These are phyloP conservation scores for Tylopilus sp. DNA, from an alignment of 768 basidiomycete genomes.

Conservation along the genomic window DNA sequence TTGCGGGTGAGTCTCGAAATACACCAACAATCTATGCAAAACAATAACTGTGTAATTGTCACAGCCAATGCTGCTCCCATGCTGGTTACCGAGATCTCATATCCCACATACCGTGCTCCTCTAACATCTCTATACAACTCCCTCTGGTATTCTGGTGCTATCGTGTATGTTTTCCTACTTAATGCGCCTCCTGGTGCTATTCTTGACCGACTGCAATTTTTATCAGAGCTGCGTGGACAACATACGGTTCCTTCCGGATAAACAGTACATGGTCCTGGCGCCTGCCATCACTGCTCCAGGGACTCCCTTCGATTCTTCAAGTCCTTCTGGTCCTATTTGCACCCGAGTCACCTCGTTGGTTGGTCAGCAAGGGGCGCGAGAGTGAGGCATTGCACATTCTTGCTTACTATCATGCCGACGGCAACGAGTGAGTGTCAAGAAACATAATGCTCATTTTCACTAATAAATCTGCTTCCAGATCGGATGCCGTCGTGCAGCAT, in stretches of 20 bases:
- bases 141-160: slow-evolving; percentile 83
- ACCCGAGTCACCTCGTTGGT: slow-evolving; percentile 84
- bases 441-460: neutral
- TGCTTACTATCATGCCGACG: slow-evolving; percentile 82
- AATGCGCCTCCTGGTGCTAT: neutral
- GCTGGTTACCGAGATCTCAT: slow-evolving; percentile 82
- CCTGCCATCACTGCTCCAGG: slow-evolving; percentile 72
- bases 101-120: slow-evolving; percentile 77
- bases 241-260: slow-evolving; percentile 77
- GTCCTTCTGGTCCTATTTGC: slow-evolving; percentile 61
- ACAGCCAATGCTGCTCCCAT: slow-evolving; percentile 73
- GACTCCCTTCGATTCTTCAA: slow-evolving; percentile 64
- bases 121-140: slow-evolving; percentile 80
- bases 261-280: slow-evolving; percentile 76
- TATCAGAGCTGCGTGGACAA: slow-evolving; percentile 74
- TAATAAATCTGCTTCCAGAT: slow-evolving; percentile 25
- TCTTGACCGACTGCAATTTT: neutral
- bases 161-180: slow-evolving; percentile 46
- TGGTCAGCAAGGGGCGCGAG: slow-evolving; percentile 72
- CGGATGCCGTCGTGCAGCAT: slow-evolving; percentile 66
- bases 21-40: neutral
- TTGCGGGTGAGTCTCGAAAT: slow-evolving; percentile 44
- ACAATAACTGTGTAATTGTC: slow-evolving; percentile 2
- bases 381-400: slow-evolving; percentile 64
- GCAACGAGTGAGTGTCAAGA: slow-evolving; percentile 45